Evolutionary conservation across 495 filamentous ascomycete species (phyloP), one percentile per base, ranked within the genome.

Genomic region (Chaetomium tenue): DNA sequence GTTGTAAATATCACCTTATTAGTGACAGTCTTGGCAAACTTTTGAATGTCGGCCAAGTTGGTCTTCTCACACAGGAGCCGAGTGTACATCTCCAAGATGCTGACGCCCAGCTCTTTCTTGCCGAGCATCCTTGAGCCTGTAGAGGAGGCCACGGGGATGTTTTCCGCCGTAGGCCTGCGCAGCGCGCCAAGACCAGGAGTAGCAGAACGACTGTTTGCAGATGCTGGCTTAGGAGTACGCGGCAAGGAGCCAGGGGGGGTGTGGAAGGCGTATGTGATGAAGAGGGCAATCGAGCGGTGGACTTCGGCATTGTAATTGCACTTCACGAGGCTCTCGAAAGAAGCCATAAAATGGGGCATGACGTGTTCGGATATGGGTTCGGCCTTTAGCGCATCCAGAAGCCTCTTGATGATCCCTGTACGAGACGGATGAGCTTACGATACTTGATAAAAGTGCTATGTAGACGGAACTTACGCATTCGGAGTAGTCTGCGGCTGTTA

Each of bases 21-120:
- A 30, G 95, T 97, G 4, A 98, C 93, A 2, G 92, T 94, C 77
- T 88, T 91, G 18, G 93, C 91, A 78, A 98, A 98, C 69, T 90
- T 93, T 70, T 85, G 86, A 58, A 97, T 86, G 42, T 88, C 87
- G n/a, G 71, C 76, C 16, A 79, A 74, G 64, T 88, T 90, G 46
- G 80, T 79, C 66, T 86, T 84, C 58, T 89, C 86, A 68, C 91
- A 96, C n/a, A 98, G 79, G 3, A 96, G 75, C 39, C 89, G 80
- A n/a, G 89, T 80, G 69, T 95, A 95, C 79, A 97, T 85, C 65
- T 88, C 86, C 47, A 98, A 77, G 60, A 97, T 83, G 64, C 85
- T 86, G 44, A 87, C 79, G 11, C 91, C 92, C 51, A 96, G 76
- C 57, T 92, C 82, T 66, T 82, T 80, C 65, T 83, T 84, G 18